These are phyloP conservation scores for Ascochyta lentis DNA, from an alignment of 2,329 filamentous ascomycete species.

Conservation along the genomic window DNA sequence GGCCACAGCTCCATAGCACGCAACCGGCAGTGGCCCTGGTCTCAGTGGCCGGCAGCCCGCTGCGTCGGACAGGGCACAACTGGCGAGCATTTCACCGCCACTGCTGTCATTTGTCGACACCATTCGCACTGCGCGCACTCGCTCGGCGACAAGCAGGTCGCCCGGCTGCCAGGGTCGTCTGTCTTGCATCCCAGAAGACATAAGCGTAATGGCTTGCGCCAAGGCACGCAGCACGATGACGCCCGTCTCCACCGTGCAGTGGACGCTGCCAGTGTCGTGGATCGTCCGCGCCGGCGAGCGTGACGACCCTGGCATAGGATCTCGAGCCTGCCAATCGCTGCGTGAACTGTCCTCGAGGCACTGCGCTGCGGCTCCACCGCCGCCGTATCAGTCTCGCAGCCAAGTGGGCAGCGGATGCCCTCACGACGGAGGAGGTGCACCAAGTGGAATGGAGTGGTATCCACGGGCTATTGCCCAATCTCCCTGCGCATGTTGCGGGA, in stretches of 20 bases:
- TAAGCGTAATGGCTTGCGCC: slow-evolving; percentile 20
- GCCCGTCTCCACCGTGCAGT: slow-evolving; percentile 24
- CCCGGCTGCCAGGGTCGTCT: slow-evolving; percentile 13
- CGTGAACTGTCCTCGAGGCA: slow-evolving; percentile 1
- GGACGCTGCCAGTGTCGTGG: slow-evolving; percentile 17
- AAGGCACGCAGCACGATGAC: slow-evolving; percentile 32
- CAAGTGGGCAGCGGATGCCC: slow-evolving; percentile 21
- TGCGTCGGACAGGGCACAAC: slow-evolving; percentile 2
- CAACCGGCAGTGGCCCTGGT: slow-evolving; percentile 8
- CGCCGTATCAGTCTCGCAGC: slow-evolving; percentile 15
- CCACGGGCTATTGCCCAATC: slow-evolving; percentile 21
- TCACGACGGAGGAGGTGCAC: slow-evolving; percentile 18
- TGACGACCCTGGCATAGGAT: slow-evolving; percentile 25
- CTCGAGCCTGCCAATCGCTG: slow-evolving; percentile 22
- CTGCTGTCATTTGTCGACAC: slow-evolving; percentile 20
- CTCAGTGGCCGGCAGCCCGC: background rate
- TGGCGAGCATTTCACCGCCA: slow-evolving; percentile 22
- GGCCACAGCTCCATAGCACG: background rate
- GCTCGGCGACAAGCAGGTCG: slow-evolving; percentile 20
- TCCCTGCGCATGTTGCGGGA: slow-evolving; percentile 22
- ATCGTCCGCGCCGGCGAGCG: slow-evolving; percentile 24
- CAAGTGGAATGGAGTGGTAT: slow-evolving; percentile 21
- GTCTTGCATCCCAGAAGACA: slow-evolving; percentile 8
- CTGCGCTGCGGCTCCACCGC: slow-evolving; percentile 13
- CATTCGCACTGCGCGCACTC: slow-evolving; percentile 5